Percentiles rank a stretch among this genome's conserved stretches.
These are phyloP conservation scores for Syzygium syzygioides DNA, from an alignment of 441 rosid species.

Conservation along the genomic window DNA sequence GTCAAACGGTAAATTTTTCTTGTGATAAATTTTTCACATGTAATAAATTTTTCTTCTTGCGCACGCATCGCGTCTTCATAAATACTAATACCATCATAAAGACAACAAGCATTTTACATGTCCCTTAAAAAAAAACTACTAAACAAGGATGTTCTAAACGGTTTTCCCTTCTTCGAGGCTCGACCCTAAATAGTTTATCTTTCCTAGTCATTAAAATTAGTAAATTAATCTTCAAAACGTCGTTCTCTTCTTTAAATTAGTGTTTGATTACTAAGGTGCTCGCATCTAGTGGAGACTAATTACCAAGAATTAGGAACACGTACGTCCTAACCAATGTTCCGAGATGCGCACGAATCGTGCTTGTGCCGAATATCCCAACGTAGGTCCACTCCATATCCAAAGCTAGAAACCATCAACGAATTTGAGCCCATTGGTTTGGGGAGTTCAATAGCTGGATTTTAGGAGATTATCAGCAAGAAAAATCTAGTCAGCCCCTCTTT, in stretches of 20 bases:
- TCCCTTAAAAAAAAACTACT: background rate
- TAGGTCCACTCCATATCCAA: background rate
- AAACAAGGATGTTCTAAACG: background rate
- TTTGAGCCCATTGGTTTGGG: background rate
- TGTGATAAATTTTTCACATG: background rate
- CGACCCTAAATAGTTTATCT: background rate
- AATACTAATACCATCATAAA: background rate
- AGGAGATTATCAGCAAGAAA: background rate
- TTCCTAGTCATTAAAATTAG: background rate
- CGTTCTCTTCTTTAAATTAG: background rate
- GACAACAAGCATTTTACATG: background rate
- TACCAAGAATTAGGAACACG: background rate
- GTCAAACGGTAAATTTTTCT: background rate
- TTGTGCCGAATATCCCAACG: background rate
- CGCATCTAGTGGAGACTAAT: background rate
- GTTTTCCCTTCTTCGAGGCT: background rate
- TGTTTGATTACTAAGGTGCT: background rate
- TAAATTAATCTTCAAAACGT: background rate
- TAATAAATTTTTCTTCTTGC: background rate
- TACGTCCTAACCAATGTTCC: background rate
- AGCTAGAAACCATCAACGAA: background rate
- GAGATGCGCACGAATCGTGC: background rate
- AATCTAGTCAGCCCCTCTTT: background rate
- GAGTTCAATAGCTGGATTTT: background rate
- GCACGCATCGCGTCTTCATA: background rate